Evolutionary conservation across 2,329 filamentous ascomycete genomes (phyloP).

Genomic region (Trichoderma sp.): DNA sequence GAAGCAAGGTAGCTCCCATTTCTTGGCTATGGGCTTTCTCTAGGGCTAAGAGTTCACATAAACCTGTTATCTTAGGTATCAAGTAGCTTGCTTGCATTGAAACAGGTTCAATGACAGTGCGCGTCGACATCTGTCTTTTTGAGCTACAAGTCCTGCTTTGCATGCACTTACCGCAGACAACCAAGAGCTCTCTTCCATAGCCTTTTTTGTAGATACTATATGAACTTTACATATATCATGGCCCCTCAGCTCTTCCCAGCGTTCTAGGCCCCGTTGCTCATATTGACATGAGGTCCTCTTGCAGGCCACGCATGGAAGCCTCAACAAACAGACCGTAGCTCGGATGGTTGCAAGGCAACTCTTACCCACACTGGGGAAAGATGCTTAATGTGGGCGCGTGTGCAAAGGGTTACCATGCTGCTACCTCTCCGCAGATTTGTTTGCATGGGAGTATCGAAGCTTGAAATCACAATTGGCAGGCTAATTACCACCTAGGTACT

Average conservation of each 20-base stretch:
- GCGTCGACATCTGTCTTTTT: too few relatives aligned
- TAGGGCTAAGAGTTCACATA: too few relatives aligned
- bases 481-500: constrained; percentile 1
- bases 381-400: not conserved
- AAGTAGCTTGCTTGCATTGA: too few relatives aligned
- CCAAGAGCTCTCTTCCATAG: too few relatives aligned
- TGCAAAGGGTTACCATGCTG: not conserved
- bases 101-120: too few relatives aligned
- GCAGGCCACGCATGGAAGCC: not conserved
- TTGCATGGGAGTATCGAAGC: not conserved
- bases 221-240: too few relatives aligned
- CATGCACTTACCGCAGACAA: too few relatives aligned
- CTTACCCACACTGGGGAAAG: not conserved
- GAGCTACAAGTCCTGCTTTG: too few relatives aligned
- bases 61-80: too few relatives aligned
- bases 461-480: not conserved
- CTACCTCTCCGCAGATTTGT: not conserved
- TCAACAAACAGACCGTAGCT: not conserved
- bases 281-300: not conserved
- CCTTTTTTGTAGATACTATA: too few relatives aligned
- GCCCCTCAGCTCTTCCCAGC: too few relatives aligned
- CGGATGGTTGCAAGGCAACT: not conserved
- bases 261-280: not conserved
- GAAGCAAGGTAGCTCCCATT: not conserved
- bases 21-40: too few relatives aligned